phyloP scores from a whole-genome alignment of 495 filamentous ascomycete species.

The Letharia columbiana region DNA sequence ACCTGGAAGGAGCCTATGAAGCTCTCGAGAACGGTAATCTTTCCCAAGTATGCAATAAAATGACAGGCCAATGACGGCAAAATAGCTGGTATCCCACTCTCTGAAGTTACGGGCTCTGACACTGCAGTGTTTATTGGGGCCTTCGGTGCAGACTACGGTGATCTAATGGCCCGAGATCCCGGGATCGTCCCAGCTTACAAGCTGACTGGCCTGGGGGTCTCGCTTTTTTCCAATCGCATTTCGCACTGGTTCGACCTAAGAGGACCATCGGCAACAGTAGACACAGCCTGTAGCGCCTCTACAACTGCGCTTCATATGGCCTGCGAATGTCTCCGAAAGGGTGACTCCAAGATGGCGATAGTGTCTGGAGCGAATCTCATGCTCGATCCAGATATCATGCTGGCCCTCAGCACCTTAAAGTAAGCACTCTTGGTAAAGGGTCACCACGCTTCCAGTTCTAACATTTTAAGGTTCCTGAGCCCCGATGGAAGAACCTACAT shows the following conservation, averaged over 20 bases:
- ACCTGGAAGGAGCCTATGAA: slow-evolving; percentile 49
- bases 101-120: neutral
- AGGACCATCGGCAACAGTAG: slow-evolving; percentile 32
- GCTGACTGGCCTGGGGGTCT: slow-evolving; percentile 32
- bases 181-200: neutral
- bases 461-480: slow-evolving; percentile 15
- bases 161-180: neutral
- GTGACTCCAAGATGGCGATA: slow-evolving; percentile 28
- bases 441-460: neutral
- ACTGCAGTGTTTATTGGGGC: neutral
- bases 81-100: neutral
- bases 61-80: slow-evolving; percentile 23
- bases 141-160: neutral
- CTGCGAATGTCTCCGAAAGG: slow-evolving; percentile 26
- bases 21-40: slow-evolving; percentile 41
- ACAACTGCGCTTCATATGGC: slow-evolving; percentile 34
- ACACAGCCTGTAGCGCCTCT: slow-evolving; percentile 36
- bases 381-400: slow-evolving; percentile 24
- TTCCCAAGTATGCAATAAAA: slow-evolving; percentile 24
- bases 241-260: slow-evolving; percentile 32
- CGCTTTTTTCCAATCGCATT: slow-evolving; percentile 34
- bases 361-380: slow-evolving; percentile 30
- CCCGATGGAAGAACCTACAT: slow-evolving; percentile 31
- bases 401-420: slow-evolving; percentile 10
- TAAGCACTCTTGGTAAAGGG: neutral